Evolutionary conservation across 768 basidiomycete genomes (phyloP), one percentile per base, ranked within the genome.

Genomic region (Amanita fuliginea): DNA sequence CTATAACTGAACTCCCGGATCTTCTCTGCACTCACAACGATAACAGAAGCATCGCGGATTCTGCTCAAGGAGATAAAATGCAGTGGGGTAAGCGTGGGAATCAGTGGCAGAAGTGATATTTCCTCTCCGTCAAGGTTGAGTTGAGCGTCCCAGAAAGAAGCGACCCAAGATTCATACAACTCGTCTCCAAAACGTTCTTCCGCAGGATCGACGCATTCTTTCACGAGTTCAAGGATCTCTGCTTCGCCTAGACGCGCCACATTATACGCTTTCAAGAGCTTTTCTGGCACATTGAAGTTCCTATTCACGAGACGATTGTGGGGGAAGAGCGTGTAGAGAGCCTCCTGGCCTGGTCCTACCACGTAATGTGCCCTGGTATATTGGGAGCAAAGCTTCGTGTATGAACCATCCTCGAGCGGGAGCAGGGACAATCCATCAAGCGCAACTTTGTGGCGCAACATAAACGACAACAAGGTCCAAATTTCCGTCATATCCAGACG

Each of bases 351-450:
- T 56, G 56, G 30, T 33, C 57, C 60, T 63, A 67, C 2, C 4
- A 61, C 50, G 40, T 61, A 69, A 44, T 64, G 62, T 4, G 47
- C 18, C 4, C 19, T 44, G 0, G 47, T 42, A 11, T 53, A 47
- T 28, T 48, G 49, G n/a, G 42, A 48, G 35, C 60, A 50, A 7
- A 72, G 58, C 2, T 51, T 53, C 1, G 58, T 64, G 40, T 65
- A 65, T 0, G 51, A 59, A 5, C 58, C 64, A 50, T 70, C 54
- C 16, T 64, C 60, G n/a, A 73, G 58, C 4, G 68, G 70, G 1
- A 74, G 49, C 2, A 74, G 58, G 1, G 58, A 56, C 39, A 72
- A 59, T 0, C 59, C 69, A 30, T 55, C 19, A 10, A 68, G 47
- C 14, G 51, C 42, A 11, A 47, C 52, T 1, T 28, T 45, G 2